Percentiles rank a stretch among this genome's conserved stretches.
Evolutionary conservation across 1,284 basidiomycete species (phyloP).

Genomic region (Anthracocystis walkeri): DNA sequence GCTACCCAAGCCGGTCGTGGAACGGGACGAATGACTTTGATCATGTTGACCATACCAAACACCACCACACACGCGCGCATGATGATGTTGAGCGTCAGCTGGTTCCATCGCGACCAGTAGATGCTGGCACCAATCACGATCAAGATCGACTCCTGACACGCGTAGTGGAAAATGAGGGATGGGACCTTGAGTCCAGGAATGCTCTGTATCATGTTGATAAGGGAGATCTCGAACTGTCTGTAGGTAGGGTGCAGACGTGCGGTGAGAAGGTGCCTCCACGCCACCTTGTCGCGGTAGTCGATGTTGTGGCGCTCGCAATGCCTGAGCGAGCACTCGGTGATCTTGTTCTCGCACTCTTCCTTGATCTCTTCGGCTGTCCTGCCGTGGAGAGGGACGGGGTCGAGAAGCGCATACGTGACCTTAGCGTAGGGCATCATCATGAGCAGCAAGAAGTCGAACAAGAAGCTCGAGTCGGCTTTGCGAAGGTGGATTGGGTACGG

Average conservation of each 20-base stretch:
- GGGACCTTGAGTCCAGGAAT: slow-evolving; percentile 21
- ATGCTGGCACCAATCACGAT: slow-evolving; percentile 23
- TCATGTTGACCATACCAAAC: slow-evolving; percentile 32
- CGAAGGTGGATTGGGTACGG: slow-evolving; percentile 33
- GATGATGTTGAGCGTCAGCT: slow-evolving; percentile 28
- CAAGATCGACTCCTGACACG: slow-evolving; percentile 21
- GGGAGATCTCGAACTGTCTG: slow-evolving; percentile 19
- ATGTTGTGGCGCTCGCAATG: slow-evolving; percentile 29
- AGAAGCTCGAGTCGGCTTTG: slow-evolving; percentile 36
- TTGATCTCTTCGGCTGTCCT: slow-evolving; percentile 28
- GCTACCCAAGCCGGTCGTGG: slow-evolving; percentile 36
- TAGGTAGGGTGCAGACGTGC: slow-evolving; percentile 33
- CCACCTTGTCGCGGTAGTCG: slow-evolving; percentile 32
- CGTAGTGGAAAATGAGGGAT: slow-evolving; percentile 21
- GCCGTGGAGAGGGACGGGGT: slow-evolving; percentile 19
- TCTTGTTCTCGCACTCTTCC: slow-evolving; percentile 19
- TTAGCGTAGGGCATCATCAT: slow-evolving; percentile 37
- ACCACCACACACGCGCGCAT: slow-evolving; percentile 25
- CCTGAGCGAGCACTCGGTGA: slow-evolving; percentile 32
- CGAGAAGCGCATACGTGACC: slow-evolving; percentile 28
- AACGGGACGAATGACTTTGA: slow-evolving; percentile 25
- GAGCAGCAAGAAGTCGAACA: slow-evolving; percentile 31
- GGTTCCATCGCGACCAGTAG: slow-evolving; percentile 33
- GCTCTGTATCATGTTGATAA: slow-evolving; percentile 30
- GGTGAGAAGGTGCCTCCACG: slow-evolving; percentile 26